phyloP scores from a whole-genome alignment of 768 basidiomycete species.

The Hygrophorus pudorinus region DNA sequence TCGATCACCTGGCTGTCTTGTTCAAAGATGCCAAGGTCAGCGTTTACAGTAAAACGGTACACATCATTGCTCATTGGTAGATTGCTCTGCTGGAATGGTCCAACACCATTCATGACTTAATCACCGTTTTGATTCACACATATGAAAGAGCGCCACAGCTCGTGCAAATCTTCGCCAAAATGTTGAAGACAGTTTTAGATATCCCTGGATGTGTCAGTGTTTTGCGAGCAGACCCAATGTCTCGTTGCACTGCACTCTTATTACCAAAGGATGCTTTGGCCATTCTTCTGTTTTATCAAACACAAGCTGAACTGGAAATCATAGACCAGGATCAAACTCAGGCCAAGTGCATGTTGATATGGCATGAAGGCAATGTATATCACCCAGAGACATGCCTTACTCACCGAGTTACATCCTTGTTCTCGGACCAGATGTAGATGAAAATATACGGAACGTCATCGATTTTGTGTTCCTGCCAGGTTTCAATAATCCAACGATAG shows the following conservation, averaged over 20 bases:
- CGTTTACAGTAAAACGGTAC: background rate
- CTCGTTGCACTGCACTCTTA: conserved; percentile 78
- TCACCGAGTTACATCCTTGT: conserved; percentile 89
- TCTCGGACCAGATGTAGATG: conserved; percentile 62
- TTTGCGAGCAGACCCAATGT: conserved; percentile 77
- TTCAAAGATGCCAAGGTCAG: conserved; percentile 91
- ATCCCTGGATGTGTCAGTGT: conserved; percentile 55
- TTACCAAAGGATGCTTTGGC: conserved; percentile 88
- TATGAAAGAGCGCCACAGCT: conserved; percentile 92
- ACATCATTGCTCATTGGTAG: conserved; percentile 27
- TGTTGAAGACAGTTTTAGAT: conserved; percentile 29
- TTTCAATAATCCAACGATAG: conserved; percentile 90
- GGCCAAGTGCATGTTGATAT: conserved; percentile 30
- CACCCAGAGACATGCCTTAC: conserved; percentile 76
- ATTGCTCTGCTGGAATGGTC: conserved; percentile 95
- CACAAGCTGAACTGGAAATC: conserved; percentile 66
- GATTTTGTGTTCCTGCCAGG: conserved; percentile 90
- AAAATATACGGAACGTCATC: conserved; percentile 71
- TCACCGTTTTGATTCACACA: conserved; percentile 95
- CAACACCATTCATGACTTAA: conserved; percentile 62
- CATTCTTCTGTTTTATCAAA: conserved; percentile 85
- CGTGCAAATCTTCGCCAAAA: conserved; percentile 22
- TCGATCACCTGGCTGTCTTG: conserved; percentile 84
- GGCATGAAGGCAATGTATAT: background rate
- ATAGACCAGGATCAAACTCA: conserved; percentile 62